Evolutionary conservation across 768 basidiomycete genomes (phyloP).

Genomic region (Rhodocollybia butyracea): DNA sequence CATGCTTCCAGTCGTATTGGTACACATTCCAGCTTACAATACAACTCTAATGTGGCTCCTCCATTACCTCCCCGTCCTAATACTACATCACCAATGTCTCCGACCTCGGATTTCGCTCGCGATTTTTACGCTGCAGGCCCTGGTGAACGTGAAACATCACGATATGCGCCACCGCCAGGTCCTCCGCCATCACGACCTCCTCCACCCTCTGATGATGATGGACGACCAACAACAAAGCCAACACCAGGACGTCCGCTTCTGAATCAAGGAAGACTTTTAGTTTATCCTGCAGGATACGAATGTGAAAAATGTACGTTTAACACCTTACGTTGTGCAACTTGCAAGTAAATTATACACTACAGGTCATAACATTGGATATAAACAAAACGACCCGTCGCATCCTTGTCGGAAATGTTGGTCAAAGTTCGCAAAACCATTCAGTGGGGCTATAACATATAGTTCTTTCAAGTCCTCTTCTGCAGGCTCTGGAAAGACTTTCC

Average conservation of each 20-base stretch:
- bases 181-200: slow-evolving; percentile 18
- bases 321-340: slow-evolving; percentile 3
- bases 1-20: slow-evolving; percentile 3
- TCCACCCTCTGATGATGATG: slow-evolving; percentile 38
- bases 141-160: slow-evolving; percentile 12
- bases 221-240: slow-evolving; percentile 60
- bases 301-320: slow-evolving; percentile 65
- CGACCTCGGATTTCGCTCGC: slow-evolving; percentile 55
- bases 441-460: slow-evolving; percentile 57
- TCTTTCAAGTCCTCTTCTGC: slow-evolving; percentile 20
- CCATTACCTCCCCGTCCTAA: slow-evolving; percentile 19
- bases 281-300: slow-evolving; percentile 61
- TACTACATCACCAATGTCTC: slow-evolving; percentile 6
- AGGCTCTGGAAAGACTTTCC: slow-evolving; percentile 23
- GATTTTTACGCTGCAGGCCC: slow-evolving; percentile 57
- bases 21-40: neutral
- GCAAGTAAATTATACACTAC: neutral
- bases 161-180: slow-evolving; percentile 29
- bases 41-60: slow-evolving; percentile 4
- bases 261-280: slow-evolving; percentile 54
- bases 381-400: slow-evolving; percentile 58
- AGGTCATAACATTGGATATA: slow-evolving; percentile 79
- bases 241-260: slow-evolving; percentile 67
- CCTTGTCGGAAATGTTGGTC: slow-evolving; percentile 78
- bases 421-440: slow-evolving; percentile 59